Evolutionary conservation across 805 yeast species (phyloP).

Genomic region (Monosporozyma yasuniensis): DNA sequence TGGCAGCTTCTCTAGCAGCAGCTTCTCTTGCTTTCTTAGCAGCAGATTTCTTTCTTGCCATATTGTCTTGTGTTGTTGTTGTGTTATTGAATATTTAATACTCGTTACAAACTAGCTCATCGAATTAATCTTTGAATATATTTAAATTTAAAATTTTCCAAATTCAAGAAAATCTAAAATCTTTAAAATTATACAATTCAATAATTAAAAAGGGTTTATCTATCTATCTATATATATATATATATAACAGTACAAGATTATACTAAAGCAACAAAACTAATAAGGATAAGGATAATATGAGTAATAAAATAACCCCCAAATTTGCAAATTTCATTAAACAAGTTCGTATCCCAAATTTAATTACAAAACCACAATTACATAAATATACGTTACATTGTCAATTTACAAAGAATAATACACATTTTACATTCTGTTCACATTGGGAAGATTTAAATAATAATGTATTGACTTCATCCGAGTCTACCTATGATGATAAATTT

Average conservation of each 20-base stretch:
- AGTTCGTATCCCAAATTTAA: neutral
- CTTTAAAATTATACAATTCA: too few relatives aligned
- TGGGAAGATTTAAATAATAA: slow-evolving; percentile 40
- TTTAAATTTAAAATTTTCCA: neutral
- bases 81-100: too few relatives aligned
- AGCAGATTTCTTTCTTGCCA: slow-evolving; percentile 87
- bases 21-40: slow-evolving; percentile 58
- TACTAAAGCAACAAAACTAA: neutral
- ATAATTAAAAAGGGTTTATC: too few relatives aligned
- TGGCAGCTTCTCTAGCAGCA: slow-evolving; percentile 13
- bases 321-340: neutral
- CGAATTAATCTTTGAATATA: neutral
- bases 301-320: neutral
- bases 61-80: slow-evolving; percentile 16
- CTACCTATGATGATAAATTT: neutral
- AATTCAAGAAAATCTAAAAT: too few relatives aligned
- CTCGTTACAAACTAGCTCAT: too few relatives aligned
- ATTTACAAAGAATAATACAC: slow-evolving; percentile 78
- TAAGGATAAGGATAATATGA: neutral
- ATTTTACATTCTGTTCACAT: slow-evolving; percentile 63
- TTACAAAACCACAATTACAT: slow-evolving; percentile 2
- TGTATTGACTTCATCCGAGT: neutral
- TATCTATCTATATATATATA: too few relatives aligned
- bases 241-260: too few relatives aligned
- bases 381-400: slow-evolving; percentile 67